Conservation (phyloP, 352 stramenopile genomes). For the Pythium vanterpoolii region DNA sequence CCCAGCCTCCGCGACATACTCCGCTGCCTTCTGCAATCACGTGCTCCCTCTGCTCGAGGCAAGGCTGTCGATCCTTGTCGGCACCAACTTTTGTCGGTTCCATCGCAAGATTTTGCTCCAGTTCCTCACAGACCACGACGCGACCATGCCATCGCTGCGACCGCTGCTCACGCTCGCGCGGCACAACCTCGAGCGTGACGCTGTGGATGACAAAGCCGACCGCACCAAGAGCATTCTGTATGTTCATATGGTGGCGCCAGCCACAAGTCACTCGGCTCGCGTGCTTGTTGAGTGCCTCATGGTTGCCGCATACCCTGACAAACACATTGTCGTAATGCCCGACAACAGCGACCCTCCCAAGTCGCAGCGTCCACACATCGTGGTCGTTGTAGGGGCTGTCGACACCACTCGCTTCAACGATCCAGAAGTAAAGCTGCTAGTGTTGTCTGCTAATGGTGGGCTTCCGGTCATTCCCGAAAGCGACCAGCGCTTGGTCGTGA, state of each 20-base stretch:
- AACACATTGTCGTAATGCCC: conserved; percentile 27
- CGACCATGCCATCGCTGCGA: not conserved
- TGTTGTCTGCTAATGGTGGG: not conserved
- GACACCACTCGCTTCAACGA: not conserved
- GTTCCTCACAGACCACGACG: not conserved
- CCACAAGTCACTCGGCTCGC: not conserved
- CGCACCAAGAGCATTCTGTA: not conserved
- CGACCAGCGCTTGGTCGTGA: not conserved
- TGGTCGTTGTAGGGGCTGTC: conserved; percentile 24
- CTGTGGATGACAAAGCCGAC: not conserved
- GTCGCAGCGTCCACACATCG: conserved; percentile 20
- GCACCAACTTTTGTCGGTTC: conserved; percentile 8
- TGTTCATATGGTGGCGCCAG: not conserved
- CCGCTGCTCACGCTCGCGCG: conserved; percentile 5
- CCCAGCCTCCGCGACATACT: not conserved
- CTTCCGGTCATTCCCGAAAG: not conserved
- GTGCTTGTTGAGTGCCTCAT: conserved; percentile 35
- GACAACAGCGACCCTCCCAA: not conserved
- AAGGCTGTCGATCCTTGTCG: conserved; percentile 11
- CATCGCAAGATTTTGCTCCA: not conserved
- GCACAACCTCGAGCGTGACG: conserved; percentile 14
- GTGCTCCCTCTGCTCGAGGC: not conserved
- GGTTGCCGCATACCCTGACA: conserved; percentile 12
- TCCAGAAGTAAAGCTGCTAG: not conserved
- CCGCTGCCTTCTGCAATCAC: conserved; percentile 1